Evolutionary conservation across 2,329 filamentous ascomycete species (phyloP), one percentile per base, ranked within the genome.

Genomic region (Fusarium pseudograminearum): DNA sequence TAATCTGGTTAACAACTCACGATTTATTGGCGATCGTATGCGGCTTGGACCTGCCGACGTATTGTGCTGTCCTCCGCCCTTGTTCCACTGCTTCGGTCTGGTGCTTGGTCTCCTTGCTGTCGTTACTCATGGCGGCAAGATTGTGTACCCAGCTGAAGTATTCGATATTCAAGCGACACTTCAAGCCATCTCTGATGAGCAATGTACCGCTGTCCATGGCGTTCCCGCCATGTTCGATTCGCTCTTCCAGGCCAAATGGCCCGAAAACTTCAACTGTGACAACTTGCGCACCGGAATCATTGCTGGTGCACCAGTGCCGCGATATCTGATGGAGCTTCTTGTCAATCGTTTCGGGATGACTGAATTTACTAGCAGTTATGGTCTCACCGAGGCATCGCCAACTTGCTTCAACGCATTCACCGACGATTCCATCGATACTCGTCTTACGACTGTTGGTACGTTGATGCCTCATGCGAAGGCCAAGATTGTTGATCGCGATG

Each of bases 11-110:
- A 91, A 91, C 77, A 91, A 91, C 76, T 85, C 88, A 10, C 86
- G 89, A 31, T 91, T 91, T 80, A 90, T 91, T 51, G 92, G 91
- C 56, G 90, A 93, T 78, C 87, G 91, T 44, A 91, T 94, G 90
- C 84, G 87, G 8, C 84, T 95, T 18, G 89, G 87, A 0, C 80
- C 86, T 4, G 81, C 84, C 46, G 91, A 94, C 74, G 83, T 90
- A 10, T 84, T 96, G 14, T 95, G 92, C 82, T 96, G 93, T 77
- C 92, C 92, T 5, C 92, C 93, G 0, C 93, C 93, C 0, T 84
- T 96, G 5, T 96, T 96, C 83, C 93, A 96, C 82, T 95, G 92
- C 82, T 95, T 95, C 76, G 92, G 92, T 3, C 86, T 95, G 10
- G 91, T 94, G 2, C 86, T 94, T 5, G 92, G 92, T 11, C 84